These are phyloP conservation scores for Anthostomella pinea DNA, from an alignment of 2,329 filamentous ascomycete genomes.

Conservation along the genomic window DNA sequence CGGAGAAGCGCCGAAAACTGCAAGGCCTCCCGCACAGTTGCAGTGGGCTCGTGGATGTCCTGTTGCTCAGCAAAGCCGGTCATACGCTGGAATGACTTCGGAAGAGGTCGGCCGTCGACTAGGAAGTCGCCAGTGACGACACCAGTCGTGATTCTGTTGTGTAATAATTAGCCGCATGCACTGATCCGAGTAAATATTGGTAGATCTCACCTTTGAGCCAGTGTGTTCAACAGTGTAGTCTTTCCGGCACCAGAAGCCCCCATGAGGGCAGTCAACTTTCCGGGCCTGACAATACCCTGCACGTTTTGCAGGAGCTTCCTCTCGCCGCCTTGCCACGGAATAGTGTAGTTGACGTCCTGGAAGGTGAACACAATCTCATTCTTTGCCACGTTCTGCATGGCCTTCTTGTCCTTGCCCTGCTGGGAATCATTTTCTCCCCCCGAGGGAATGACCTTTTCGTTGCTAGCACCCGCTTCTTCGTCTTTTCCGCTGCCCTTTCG, in stretches of 20 bases:
- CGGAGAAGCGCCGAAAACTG: conserved; percentile 64
- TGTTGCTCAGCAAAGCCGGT: conserved; percentile 68
- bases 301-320: conserved; percentile 71
- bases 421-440: conserved; percentile 9
- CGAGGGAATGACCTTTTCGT: conserved; percentile 29
- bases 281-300: conserved; percentile 81
- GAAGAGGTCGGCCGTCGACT: conserved; percentile 70
- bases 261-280: conserved; percentile 78
- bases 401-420: conserved; percentile 28
- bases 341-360: conserved; percentile 48
- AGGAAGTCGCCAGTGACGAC: conserved; percentile 74
- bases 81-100: conserved; percentile 75
- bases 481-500: conserved; percentile 42
- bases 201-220: conserved; percentile 63
- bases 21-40: conserved; percentile 65
- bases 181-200: conserved; percentile 62
- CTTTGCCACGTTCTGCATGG: conserved; percentile 51
- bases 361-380: conserved; percentile 60
- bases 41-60: conserved; percentile 64
- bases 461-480: conserved; percentile 51
- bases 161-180: too few relatives aligned
- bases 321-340: conserved; percentile 58
- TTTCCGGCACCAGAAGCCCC: conserved; percentile 45
- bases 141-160: conserved; percentile 76
- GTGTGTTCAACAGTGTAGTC: conserved; percentile 23